Conservation (phyloP, 2,329 filamentous ascomycete genomes). For the Rutstroemia sydowiana region DNA sequence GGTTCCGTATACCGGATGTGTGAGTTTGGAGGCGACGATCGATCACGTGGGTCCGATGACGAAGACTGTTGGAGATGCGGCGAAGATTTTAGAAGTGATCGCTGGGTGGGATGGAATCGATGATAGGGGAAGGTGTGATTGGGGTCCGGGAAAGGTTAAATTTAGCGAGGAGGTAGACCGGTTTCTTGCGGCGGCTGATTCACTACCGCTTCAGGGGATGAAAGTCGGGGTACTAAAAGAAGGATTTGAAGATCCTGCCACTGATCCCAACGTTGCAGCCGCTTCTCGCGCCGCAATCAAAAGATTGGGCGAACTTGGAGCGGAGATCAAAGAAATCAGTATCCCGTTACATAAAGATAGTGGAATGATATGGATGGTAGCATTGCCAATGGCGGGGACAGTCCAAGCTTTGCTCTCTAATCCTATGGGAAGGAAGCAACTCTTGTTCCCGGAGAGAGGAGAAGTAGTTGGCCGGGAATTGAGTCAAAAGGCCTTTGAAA, state of each 20-base stretch:
- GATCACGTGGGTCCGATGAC: conserved; percentile 44
- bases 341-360: conserved; percentile 42
- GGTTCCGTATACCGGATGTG: conserved; percentile 30
- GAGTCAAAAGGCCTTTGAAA: conserved; percentile 44
- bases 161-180: conserved; percentile 11
- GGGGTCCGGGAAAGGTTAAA: conserved; percentile 16
- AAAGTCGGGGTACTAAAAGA: conserved; percentile 39
- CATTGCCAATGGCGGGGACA: conserved; percentile 39
- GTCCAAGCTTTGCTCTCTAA: conserved; percentile 36
- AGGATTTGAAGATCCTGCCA: conserved; percentile 37
- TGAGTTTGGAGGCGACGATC: conserved; percentile 42
- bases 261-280: conserved; percentile 32
- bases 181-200: conserved; percentile 8
- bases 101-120: conserved; percentile 43
- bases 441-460: conserved; percentile 25
- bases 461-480: conserved; percentile 35
- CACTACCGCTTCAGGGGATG: conserved; percentile 27
- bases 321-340: conserved; percentile 42
- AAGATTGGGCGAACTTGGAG: conserved; percentile 39
- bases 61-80: conserved; percentile 34
- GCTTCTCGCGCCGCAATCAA: conserved; percentile 37
- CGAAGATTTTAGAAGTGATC: conserved; percentile 38
- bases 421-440: conserved; percentile 39
- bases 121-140: conserved; percentile 34
- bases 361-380: conserved; percentile 43